Conservation (phyloP, 805 yeast species). For the Lipomyces mesembrius region DNA sequence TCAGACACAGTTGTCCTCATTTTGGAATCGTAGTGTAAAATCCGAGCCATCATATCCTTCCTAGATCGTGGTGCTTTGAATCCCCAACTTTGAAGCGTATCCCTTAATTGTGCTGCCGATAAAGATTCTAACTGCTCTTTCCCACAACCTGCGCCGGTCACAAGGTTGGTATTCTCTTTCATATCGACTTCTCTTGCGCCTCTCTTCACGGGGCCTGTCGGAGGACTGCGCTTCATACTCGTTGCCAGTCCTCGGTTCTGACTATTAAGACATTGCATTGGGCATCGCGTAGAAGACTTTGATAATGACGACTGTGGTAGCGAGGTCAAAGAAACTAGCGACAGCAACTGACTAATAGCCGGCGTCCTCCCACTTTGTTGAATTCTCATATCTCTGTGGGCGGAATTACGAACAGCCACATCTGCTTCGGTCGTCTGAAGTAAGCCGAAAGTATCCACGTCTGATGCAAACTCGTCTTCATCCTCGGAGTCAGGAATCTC, state of each 20-base stretch:
- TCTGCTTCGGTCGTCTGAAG: background rate
- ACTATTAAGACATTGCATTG: background rate
- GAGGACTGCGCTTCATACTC: background rate
- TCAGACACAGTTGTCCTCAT: background rate
- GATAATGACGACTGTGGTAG: background rate
- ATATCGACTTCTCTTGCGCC: background rate
- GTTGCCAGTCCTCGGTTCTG: background rate
- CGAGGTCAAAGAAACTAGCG: slow-evolving; percentile 1
- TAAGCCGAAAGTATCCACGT: background rate
- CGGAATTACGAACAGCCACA: background rate
- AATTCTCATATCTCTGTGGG: background rate
- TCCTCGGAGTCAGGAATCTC: slow-evolving; percentile 1
- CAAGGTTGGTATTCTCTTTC: background rate
- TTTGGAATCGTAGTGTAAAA: slow-evolving; percentile 15
- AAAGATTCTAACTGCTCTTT: background rate
- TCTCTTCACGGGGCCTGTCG: background rate
- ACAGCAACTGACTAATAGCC: background rate
- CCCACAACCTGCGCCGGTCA: background rate
- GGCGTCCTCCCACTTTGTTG: background rate
- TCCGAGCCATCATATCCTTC: slow-evolving; percentile 18
- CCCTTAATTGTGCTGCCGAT: slow-evolving; percentile 26
- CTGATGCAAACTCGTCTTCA: background rate
- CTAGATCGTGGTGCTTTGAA: slow-evolving; percentile 31
- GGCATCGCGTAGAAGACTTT: background rate
- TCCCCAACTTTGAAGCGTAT: slow-evolving; percentile 24